Evolutionary conservation across 1,139 yeast species (phyloP), one percentile per base, ranked within the genome.

Genomic region (Magnusiomyces suaveolens): DNA sequence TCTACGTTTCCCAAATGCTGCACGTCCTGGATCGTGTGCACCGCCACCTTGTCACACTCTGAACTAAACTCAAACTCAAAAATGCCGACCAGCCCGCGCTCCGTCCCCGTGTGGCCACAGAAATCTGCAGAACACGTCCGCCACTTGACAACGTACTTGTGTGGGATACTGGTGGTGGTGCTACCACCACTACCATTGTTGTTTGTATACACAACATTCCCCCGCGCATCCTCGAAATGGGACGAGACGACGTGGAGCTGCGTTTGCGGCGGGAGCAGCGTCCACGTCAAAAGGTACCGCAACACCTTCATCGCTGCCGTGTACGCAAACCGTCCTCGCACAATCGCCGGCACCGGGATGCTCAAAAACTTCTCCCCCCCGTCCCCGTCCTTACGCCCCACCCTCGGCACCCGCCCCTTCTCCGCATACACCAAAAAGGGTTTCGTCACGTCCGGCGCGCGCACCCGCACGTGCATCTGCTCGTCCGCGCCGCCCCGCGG

Each of bases 11-110:
- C 18, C 47, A 52, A 36, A 12, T 51, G 44, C 63, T 86, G 87
- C 56, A 88, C 77, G 63, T 86, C 81, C 60, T 87, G 95, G 48
- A 88, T 76, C 1, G 89, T 83, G 65, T 87, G 92, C n/a, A 82
- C 87, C 33, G 75, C 55, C 25, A 88, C 79, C 58, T 74, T 66
- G 53, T 79, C 76, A 67, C 86, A 83, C 36, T 75, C 73, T 16
- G 74, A 73, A 64, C 77, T 80, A 58, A 88, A 74, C 62, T 86
- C 95, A 66, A 87, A 87, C 38, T 87, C 79, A 66, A 88, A 87
- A 8, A 84, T 71, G 0, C 96, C 96, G 52, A 79, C 76, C 16
- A 46, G 12, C 6, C 32, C 3, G 50, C 25, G 16, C 38, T 25
- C 16, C 8, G 4, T n/a, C 26, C 41, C 8, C 6, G 12, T 3